Evolutionary conservation across 1,284 basidiomycete genomes (phyloP).

Genomic region (Irpex sp.): DNA sequence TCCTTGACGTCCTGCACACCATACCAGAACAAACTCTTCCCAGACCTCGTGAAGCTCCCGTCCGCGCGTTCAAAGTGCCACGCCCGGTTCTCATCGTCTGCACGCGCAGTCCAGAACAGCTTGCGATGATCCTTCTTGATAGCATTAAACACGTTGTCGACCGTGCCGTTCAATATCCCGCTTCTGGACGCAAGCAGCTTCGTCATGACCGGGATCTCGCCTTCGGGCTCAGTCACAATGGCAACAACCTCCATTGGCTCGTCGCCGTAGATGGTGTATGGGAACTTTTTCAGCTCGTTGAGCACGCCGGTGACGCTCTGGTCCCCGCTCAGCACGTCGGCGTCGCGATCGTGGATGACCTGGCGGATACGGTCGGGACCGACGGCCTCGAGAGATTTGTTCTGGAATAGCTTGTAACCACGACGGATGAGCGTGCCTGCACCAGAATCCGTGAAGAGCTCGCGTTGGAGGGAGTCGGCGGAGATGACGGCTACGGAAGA

Average conservation of each 20-base stretch:
- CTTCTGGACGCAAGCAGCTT: conserved; percentile 88
- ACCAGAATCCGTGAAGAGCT: conserved; percentile 97
- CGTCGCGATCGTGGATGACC: conserved; percentile 92
- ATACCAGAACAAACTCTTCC: conserved; percentile 96
- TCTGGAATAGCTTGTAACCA: conserved; percentile 96
- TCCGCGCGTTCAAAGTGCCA: conserved; percentile 99
- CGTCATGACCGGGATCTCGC: conserved; percentile 88
- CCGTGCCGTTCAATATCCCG: conserved; percentile 90
- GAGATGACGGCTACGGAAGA: conserved; percentile 99
- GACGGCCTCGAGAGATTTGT: conserved; percentile 77
- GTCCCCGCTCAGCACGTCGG: conserved; percentile 82
- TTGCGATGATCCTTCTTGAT: conserved; percentile 94
- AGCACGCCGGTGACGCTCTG: conserved; percentile 91
- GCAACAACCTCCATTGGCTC: conserved; percentile 96
- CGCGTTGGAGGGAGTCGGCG: conserved; percentile 90
- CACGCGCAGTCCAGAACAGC: conserved; percentile 95
- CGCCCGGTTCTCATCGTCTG: conserved; percentile 92
- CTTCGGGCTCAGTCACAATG: conserved; percentile 89
- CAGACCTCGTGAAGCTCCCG: conserved; percentile 94
- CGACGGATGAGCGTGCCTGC: conserved; percentile 97
- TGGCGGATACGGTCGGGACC: conserved; percentile 93
- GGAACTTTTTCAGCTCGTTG: conserved; percentile 73
- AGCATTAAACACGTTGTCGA: conserved; percentile 96
- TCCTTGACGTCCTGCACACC: conserved; percentile 91
- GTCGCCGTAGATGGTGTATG: conserved; percentile 96